These are phyloP conservation scores for Incumbomyces delicatus DNA, from an alignment of 2,329 filamentous ascomycete genomes.

Conservation along the genomic window DNA sequence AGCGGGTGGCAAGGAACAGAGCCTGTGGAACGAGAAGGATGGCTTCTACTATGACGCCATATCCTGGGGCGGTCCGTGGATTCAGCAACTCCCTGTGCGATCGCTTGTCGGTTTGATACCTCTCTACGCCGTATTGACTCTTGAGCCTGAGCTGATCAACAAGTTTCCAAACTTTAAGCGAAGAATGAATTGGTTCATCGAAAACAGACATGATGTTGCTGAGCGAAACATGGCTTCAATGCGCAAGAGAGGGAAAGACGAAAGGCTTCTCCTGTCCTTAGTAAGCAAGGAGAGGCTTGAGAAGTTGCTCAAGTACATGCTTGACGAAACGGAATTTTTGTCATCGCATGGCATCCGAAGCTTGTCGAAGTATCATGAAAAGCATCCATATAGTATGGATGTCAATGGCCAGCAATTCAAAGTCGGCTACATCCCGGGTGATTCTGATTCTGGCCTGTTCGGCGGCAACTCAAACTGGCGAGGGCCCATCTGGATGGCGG, in stretches of 20 bases:
- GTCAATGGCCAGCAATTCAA: conserved; percentile 85
- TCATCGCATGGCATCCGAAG: conserved; percentile 85
- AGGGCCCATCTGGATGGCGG: conserved; percentile 88
- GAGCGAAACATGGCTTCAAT: conserved; percentile 94
- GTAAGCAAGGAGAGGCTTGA: conserved; percentile 88
- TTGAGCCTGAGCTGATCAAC: conserved; percentile 89
- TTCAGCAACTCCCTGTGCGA: conserved; percentile 81
- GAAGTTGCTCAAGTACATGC: conserved; percentile 82
- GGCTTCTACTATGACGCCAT: conserved; percentile 98
- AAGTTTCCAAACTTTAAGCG: conserved; percentile 88
- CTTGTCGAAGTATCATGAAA: conserved; percentile 80
- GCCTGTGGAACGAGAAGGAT: conserved; percentile 92
- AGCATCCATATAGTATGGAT: conserved; percentile 88
- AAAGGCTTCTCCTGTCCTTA: conserved; percentile 77
- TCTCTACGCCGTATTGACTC: conserved; percentile 79
- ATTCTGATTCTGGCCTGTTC: conserved; percentile 90
- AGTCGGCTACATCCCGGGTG: conserved; percentile 85
- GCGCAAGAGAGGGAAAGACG: conserved; percentile 76
- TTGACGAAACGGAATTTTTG: conserved; percentile 88
- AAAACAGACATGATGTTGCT: conserved; percentile 74
- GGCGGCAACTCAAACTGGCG: conserved; percentile 98
- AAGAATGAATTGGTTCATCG: conserved; percentile 85
- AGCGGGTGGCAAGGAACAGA: conserved; percentile 60
- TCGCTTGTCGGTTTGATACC: conserved; percentile 91
- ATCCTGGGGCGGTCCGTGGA: conserved; percentile 87